phyloP scores from a whole-genome alignment of 805 yeast genomes.

The Tanozyma kutaoensis region DNA sequence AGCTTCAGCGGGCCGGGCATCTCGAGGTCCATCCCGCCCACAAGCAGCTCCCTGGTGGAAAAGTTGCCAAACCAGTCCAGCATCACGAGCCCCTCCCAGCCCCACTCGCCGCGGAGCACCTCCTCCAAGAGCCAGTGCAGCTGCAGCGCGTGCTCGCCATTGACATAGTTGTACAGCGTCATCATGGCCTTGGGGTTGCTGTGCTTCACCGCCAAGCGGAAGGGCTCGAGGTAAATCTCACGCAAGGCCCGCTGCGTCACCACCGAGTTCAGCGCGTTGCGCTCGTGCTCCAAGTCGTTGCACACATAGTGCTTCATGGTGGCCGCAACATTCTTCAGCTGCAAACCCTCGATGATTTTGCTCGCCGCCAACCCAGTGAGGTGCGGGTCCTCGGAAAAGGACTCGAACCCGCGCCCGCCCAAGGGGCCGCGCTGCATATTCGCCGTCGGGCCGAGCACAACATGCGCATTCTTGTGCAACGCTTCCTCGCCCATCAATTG shows the following conservation, averaged over 20 bases:
- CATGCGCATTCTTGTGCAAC: slow-evolving; percentile 37
- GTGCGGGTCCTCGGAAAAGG: slow-evolving; percentile 49
- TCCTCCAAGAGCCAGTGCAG: slow-evolving; percentile 27
- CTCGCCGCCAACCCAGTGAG: slow-evolving; percentile 34
- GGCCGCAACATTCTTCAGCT: slow-evolving; percentile 35
- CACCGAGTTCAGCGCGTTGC: slow-evolving; percentile 33
- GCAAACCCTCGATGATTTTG: slow-evolving; percentile 41
- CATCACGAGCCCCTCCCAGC: slow-evolving; percentile 41
- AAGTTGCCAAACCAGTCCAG: slow-evolving; percentile 56
- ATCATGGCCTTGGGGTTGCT: slow-evolving; percentile 41
- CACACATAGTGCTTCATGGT: slow-evolving; percentile 51
- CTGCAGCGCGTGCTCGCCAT: slow-evolving; percentile 46
- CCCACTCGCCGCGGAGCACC: slow-evolving; percentile 43
- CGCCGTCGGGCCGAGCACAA: slow-evolving; percentile 34
- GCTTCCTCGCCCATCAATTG: slow-evolving; percentile 41
- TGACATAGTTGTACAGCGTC: slow-evolving; percentile 53
- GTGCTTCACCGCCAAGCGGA: slow-evolving; percentile 42
- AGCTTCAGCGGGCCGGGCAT: slow-evolving; percentile 52
- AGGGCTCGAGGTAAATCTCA: slow-evolving; percentile 52
- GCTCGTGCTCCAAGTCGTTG: slow-evolving; percentile 48
- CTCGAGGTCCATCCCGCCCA: slow-evolving; percentile 49
- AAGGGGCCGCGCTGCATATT: slow-evolving; percentile 45
- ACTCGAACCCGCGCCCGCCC: slow-evolving; percentile 53
- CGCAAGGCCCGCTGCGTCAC: slow-evolving; percentile 50
- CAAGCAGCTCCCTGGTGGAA: slow-evolving; percentile 30